These are phyloP conservation scores for Aspergillus ustus DNA, from an alignment of 2,329 filamentous ascomycete genomes.

Conservation along the genomic window DNA sequence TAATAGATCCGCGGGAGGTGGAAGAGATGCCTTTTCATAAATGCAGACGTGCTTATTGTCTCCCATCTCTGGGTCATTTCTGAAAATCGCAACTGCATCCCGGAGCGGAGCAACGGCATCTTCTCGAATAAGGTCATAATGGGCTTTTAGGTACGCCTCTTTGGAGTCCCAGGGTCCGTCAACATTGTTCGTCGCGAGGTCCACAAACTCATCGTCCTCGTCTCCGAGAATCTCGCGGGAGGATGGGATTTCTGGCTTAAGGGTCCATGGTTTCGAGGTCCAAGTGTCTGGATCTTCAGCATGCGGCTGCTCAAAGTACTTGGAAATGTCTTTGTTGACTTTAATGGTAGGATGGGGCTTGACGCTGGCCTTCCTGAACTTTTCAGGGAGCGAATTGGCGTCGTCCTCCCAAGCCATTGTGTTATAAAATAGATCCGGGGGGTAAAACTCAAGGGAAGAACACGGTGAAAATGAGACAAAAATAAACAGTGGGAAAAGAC, in stretches of 20 bases:
- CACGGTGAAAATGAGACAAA: background rate
- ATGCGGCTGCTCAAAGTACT: slow-evolving; percentile 32
- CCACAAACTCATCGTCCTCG: slow-evolving; percentile 33
- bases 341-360: slow-evolving; percentile 1
- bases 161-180: slow-evolving; percentile 63
- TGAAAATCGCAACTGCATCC: slow-evolving; percentile 65
- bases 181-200: slow-evolving; percentile 59
- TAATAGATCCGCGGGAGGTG: background rate
- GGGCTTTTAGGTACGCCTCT: slow-evolving; percentile 69
- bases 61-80: slow-evolving; percentile 55
- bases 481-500: background rate
- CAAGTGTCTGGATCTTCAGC: slow-evolving; percentile 31
- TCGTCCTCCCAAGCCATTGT: slow-evolving; percentile 6
- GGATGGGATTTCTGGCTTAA: slow-evolving; percentile 47
- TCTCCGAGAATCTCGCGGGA: slow-evolving; percentile 43
- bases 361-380: background rate
- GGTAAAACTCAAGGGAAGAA: background rate
- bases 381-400: background rate
- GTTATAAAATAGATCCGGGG: background rate
- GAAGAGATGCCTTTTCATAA: slow-evolving; percentile 66
- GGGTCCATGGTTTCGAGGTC: slow-evolving; percentile 41
- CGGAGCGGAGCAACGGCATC: slow-evolving; percentile 74
- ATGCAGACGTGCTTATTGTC: slow-evolving; percentile 66
- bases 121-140: slow-evolving; percentile 77
- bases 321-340: slow-evolving; percentile 37